phyloP scores from a whole-genome alignment of 495 filamentous ascomycete genomes.

The Parathielavia hyrcaniae region DNA sequence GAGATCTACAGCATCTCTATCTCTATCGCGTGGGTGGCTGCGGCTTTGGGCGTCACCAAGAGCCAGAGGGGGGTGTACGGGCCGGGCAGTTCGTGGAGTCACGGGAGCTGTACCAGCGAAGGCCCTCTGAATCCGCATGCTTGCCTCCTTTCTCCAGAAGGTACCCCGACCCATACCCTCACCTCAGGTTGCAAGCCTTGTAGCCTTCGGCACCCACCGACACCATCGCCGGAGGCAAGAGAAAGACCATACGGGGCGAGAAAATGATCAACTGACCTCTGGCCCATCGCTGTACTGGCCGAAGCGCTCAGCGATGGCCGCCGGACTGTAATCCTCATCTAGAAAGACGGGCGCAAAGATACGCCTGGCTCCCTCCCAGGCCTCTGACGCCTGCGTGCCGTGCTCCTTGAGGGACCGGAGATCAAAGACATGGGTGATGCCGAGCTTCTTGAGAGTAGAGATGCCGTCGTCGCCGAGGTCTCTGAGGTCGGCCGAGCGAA shows the following conservation, averaged over 20 bases:
- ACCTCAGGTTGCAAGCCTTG: not conserved
- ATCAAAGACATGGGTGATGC: slow-evolving; percentile 59
- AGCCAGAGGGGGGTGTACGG: not conserved
- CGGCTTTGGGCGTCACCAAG: not conserved
- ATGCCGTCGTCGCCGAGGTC: slow-evolving; percentile 48
- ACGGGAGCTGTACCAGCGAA: not conserved
- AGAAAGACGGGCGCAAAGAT: slow-evolving; percentile 55
- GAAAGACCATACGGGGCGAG: not conserved
- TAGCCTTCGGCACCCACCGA: not conserved
- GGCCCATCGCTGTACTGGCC: slow-evolving; percentile 41
- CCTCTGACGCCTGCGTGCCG: slow-evolving; percentile 27
- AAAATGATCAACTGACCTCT: slow-evolving; percentile 33
- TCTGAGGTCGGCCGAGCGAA: slow-evolving; percentile 53
- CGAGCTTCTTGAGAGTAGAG: slow-evolving; percentile 44
- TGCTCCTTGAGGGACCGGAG: slow-evolving; percentile 49
- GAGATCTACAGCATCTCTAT: not conserved
- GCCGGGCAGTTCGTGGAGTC: too few relatives aligned
- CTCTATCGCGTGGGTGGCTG: not conserved
- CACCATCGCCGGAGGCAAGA: too few relatives aligned
- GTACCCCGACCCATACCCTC: too few relatives aligned
- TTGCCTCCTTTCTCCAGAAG: not conserved
- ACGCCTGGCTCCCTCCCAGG: slow-evolving; percentile 46
- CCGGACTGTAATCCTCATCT: slow-evolving; percentile 51
- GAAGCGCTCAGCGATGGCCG: slow-evolving; percentile 45
- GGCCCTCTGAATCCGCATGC: not conserved